Base-by-base conservation (phyloP, 31 red algal species). In the Odonthalia washingtoniensis region DNA sequence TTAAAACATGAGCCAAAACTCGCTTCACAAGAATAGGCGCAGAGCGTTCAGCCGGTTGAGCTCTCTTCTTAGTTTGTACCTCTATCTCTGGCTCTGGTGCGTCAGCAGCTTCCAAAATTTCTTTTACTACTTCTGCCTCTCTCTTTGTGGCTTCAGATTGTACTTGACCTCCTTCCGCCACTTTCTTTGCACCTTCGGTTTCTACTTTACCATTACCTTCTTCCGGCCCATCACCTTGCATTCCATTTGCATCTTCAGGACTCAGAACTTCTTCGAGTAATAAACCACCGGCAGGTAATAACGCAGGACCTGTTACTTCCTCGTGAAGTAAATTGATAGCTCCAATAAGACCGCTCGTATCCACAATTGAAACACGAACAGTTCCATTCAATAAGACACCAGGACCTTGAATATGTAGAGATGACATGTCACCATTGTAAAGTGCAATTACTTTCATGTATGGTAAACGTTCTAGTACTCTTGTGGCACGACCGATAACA, bases 291-390 rank as follows among this genome's bases (percentile, higher is more conserved):
- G 93, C 43, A 4, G 93, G 93, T 40, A 95, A 75, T 9, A 95
- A 72, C 24, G 93, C 93, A 27, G 93, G 93, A 2, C 87, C 87
- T 43, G 81, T 83, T 38, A 95, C 70, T 61, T 90, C 68, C 40
- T 90, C 82, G 52, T 95, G 93, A 38, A 95, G 87, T 46, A 95
- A 75, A 65, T 90, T 95, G 32, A 95, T 68, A 27, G 93, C 86
- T n/a, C 93, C 93, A 38, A 90, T 82, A 6, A 95, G 67, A 52
- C 93, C 93, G 81, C 87, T 90, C 14, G 87, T 86, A 67, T 95
- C 93, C 40, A 95, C 93, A 81, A 95, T 90, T 17, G 93, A 95
- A 32, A 95, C 93, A 9, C 87, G 72, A 16, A 95, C 93, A 37
- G 87, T 90, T 5, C 93, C 93, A 60, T 95, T 89, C 33, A 95